Conservation (phyloP, 768 basidiomycete genomes). For the Lactifluus echinatus region DNA sequence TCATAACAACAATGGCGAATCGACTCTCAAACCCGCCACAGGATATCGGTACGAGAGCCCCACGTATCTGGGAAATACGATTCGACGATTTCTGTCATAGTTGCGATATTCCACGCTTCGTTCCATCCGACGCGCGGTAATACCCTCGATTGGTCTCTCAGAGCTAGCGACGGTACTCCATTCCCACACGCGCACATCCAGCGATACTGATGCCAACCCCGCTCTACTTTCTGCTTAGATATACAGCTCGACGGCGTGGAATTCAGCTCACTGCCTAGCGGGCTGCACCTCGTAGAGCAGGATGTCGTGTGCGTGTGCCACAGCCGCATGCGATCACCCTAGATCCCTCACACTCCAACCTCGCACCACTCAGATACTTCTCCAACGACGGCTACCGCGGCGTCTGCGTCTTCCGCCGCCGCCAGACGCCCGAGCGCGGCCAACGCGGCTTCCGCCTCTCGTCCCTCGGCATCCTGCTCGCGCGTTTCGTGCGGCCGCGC, state of each 20-base stretch:
- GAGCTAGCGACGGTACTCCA: constrained; percentile 51
- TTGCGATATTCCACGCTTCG: constrained; percentile 76
- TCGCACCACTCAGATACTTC: constrained; percentile 58
- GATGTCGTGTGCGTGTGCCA: constrained; percentile 60
- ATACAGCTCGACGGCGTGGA: constrained; percentile 63
- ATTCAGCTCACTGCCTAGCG: constrained; percentile 76
- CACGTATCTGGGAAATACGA: background rate
- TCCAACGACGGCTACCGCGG: constrained; percentile 61
- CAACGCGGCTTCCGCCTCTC: constrained; percentile 76
- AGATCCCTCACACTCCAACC: background rate
- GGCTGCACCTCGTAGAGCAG: constrained; percentile 67
- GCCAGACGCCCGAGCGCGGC: constrained; percentile 58
- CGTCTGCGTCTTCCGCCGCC: constrained; percentile 65
- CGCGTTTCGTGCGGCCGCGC: constrained; percentile 53
- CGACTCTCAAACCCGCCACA: background rate
- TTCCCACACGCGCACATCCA: background rate
- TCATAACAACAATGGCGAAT: background rate
- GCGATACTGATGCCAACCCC: background rate
- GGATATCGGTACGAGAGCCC: constrained; percentile 3
- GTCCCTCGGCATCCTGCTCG: constrained; percentile 67
- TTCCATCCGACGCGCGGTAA: constrained; percentile 83
- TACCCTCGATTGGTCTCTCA: constrained; percentile 69
- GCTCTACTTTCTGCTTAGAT: constrained; percentile 34
- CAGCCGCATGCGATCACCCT: background rate
- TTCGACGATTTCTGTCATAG: constrained; percentile 29